A percentile compares a stretch with the other conserved stretches of the same genome.
Evolutionary conservation across 805 yeast species (phyloP).

Genomic region (Hanseniaspora valbyensis): DNA sequence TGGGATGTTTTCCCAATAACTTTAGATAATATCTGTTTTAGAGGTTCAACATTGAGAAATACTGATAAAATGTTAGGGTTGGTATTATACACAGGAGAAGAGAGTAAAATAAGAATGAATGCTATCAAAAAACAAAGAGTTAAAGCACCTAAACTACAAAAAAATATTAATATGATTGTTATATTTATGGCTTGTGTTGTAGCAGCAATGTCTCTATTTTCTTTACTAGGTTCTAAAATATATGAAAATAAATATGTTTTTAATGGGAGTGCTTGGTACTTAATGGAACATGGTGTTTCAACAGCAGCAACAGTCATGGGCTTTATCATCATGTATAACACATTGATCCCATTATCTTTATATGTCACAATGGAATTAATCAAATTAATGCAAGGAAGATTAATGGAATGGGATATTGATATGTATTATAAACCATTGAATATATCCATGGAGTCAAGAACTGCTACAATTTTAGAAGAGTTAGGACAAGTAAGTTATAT

Average conservation of each 20-base stretch:
- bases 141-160: slow-evolving; percentile 87
- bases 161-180: slow-evolving; percentile 70
- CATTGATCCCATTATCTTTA: slow-evolving; percentile 85
- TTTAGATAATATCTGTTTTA: slow-evolving; percentile 70
- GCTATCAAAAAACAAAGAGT: slow-evolving; percentile 80
- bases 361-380: slow-evolving; percentile 96
- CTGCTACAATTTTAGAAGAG: slow-evolving; percentile 92
- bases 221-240: slow-evolving; percentile 66
- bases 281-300: slow-evolving; percentile 63
- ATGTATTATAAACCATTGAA: slow-evolving; percentile 78
- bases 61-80: slow-evolving; percentile 65
- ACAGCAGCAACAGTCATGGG: slow-evolving; percentile 88
- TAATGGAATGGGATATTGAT: slow-evolving; percentile 83
- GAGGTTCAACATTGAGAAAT: slow-evolving; percentile 85
- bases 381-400: slow-evolving; percentile 71
- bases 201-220: slow-evolving; percentile 58
- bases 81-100: slow-evolving; percentile 90
- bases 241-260: slow-evolving; percentile 31
- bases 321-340: slow-evolving; percentile 92
- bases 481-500: slow-evolving; percentile 92
- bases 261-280: slow-evolving; percentile 56
- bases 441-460: slow-evolving; percentile 89
- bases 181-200: slow-evolving; percentile 81
- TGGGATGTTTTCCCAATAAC: slow-evolving; percentile 48
- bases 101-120: slow-evolving; percentile 90